Conservation (phyloP, 2,329 filamentous ascomycete species). For the Ceratocystis cacaofunesta region DNA sequence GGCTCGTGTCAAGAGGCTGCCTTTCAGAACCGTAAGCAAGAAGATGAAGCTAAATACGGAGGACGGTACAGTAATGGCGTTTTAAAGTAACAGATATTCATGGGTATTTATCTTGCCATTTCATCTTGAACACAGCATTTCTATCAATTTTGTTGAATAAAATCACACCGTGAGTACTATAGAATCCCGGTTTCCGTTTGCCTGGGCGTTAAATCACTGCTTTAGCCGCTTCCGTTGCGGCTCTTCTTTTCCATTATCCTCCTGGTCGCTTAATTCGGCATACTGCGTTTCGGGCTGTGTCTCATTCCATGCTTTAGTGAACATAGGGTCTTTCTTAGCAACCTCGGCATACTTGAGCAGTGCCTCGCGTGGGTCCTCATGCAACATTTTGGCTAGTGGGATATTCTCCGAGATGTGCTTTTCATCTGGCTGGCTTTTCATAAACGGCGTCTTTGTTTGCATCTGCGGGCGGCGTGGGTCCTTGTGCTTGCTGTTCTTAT, state of each 20-base stretch:
- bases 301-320: conserved; percentile 82
- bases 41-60: not conserved
- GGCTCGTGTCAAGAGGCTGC: not conserved
- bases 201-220: conserved; percentile 25
- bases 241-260: conserved; percentile 42
- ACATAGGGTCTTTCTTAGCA: conserved; percentile 82
- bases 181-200: not conserved
- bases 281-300: conserved; percentile 90
- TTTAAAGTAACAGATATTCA: too few relatives aligned
- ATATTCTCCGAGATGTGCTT: conserved; percentile 80
- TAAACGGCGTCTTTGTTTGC: conserved; percentile 74
- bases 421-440: conserved; percentile 78
- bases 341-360: conserved; percentile 89
- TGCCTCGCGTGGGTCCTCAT: conserved; percentile 90
- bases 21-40: not conserved
- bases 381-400: conserved; percentile 59
- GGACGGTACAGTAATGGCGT: too few relatives aligned
- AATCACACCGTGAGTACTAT: not conserved
- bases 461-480: conserved; percentile 79
- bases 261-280: conserved; percentile 75
- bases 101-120: too few relatives aligned
- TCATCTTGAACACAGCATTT: too few relatives aligned
- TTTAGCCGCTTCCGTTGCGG: conserved; percentile 49
- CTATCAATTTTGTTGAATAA: too few relatives aligned
- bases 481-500: conserved; percentile 42